Base-by-base conservation (phyloP, 306 rosid species). In the Sophora flavescens region DNA sequence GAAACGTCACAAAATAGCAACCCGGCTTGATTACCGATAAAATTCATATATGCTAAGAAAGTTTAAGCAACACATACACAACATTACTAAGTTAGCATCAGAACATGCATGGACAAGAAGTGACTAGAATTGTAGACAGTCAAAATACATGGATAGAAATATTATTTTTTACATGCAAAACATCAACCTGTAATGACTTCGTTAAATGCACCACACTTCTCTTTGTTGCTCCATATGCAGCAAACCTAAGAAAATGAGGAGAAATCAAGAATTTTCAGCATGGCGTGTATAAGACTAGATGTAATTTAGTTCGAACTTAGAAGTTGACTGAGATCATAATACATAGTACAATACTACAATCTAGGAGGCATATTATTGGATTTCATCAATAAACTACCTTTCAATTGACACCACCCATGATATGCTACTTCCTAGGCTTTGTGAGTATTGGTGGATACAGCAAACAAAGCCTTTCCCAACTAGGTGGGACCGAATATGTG, bases 201-300 rank as follows among this genome's bases (percentile, higher is more conserved):
- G 98, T 91, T 80, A 94, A 85, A 88, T 94, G 98, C 78, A 94
- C 98, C 73, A 86, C 98, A 56, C 98, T 94, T 81, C 98, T 90
- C 83, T 94, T 94, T 76, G 98, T 94, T 80, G 98, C 98, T 82
- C 98, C 98, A 57, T 94, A 91, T 28, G 98, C 98, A 79, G 98
- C 97, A 91, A 94, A 94, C 84, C 98, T 94, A 78, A 38, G 76
- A 65, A 71, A 75, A 70, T 33, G 41, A 52, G 51, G 7, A 64
- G 69, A 71, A 74, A 59, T 57, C 74, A n/a, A 35, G 28, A 69
- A 72, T 53, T 22, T 71, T 68, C 57, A 68, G 67, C 44, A 51
- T 44, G 57, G 51, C 35, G 56, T 6, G 12, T 10, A 65, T n/a
- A 18, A 51, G 45, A 53, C 12, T 66, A 32, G 38, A 50, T 35